Evolutionary conservation across 176 grass and related monocot genomes (phyloP).

Genomic region (Ananas comosus): DNA sequence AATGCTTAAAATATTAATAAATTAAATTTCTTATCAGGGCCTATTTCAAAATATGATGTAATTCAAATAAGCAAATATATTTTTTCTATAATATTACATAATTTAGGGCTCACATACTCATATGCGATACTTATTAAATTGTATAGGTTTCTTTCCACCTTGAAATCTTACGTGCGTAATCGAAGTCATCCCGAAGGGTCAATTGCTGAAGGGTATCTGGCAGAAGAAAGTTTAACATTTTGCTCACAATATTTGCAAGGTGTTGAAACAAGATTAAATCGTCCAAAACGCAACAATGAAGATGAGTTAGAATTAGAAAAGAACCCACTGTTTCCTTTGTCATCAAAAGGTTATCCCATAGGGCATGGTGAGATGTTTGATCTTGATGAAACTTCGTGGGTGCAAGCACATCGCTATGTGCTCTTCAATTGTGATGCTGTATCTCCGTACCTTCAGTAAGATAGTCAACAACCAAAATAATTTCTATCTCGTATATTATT

Average conservation of each 20-base stretch:
- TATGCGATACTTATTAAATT: too few relatives aligned
- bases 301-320: background rate
- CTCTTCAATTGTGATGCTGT: background rate
- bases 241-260: background rate
- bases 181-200: constrained; percentile 19
- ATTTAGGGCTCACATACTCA: too few relatives aligned
- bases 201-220: constrained; percentile 20
- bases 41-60: too few relatives aligned
- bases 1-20: too few relatives aligned
- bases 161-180: constrained; percentile 18
- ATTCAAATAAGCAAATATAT: too few relatives aligned
- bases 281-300: background rate
- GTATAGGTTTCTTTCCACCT: constrained; percentile 4
- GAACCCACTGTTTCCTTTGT: background rate
- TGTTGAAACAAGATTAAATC: background rate
- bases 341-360: background rate
- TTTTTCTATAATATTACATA: too few relatives aligned
- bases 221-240: constrained; percentile 17
- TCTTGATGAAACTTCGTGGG: background rate
- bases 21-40: too few relatives aligned
- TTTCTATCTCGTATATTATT: background rate
- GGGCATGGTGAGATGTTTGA: background rate
- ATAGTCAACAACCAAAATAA: background rate
- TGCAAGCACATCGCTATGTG: constrained; percentile 1
- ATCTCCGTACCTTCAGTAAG: background rate